phyloP scores from a whole-genome alignment of 2,329 filamentous ascomycete species.

The Diplodia mutila region DNA sequence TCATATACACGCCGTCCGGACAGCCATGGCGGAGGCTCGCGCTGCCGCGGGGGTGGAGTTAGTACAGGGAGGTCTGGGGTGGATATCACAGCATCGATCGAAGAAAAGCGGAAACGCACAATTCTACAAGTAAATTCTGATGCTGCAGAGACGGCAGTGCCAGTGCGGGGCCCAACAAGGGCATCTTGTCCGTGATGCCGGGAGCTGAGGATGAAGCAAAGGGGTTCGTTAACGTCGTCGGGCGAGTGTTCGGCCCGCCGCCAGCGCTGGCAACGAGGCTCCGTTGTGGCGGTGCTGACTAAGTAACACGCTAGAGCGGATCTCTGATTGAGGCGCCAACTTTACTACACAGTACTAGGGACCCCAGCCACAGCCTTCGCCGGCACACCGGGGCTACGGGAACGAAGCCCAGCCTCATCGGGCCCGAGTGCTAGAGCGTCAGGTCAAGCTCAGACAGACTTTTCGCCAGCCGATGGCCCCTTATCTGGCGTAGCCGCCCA shows the following conservation, averaged over 20 bases:
- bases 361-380: background rate
- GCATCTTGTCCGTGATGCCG: slow-evolving; percentile 22
- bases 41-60: slow-evolving; percentile 51
- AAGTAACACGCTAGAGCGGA: slow-evolving; percentile 2
- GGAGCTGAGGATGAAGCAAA: slow-evolving; percentile 8
- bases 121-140: slow-evolving; percentile 80
- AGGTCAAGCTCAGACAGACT: background rate
- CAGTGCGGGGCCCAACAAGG: slow-evolving; percentile 19
- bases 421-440: slow-evolving; percentile 8
- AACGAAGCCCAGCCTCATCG: slow-evolving; percentile 14
- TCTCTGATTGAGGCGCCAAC: background rate
- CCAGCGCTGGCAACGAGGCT: background rate
- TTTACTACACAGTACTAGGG: background rate
- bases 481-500: slow-evolving; percentile 6
- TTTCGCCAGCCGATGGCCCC: slow-evolving; percentile 8
- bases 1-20: slow-evolving; percentile 85
- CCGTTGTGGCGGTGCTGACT: background rate
- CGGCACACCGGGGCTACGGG: slow-evolving; percentile 5
- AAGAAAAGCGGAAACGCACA: slow-evolving; percentile 59
- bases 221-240: slow-evolving; percentile 5
- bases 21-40: slow-evolving; percentile 79
- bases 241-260: background rate
- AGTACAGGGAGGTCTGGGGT: slow-evolving; percentile 24
- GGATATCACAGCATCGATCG: background rate
- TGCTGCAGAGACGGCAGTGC: slow-evolving; percentile 60